Evolutionary conservation across 805 yeast species (phyloP), one percentile per base, ranked within the genome.

Genomic region (Saturnispora gosingensis): DNA sequence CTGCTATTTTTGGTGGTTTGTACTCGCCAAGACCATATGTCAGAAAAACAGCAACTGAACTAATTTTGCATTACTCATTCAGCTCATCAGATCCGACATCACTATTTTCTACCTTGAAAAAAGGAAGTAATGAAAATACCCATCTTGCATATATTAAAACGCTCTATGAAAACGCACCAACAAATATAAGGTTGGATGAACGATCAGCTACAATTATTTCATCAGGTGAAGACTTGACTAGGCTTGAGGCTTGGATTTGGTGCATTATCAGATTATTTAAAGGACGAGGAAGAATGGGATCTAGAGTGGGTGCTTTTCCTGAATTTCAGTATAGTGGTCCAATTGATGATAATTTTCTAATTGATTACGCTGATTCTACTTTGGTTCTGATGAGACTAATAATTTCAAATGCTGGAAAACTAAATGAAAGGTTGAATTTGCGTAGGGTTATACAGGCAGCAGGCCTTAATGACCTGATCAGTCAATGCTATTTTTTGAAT

Each of bases 281-380:
- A 47, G 97, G 97, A 2, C 76, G 90, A 58, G 98, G 98, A 7
- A 84, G 81, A 59, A 75, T 86, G 76, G 96, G 97, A 10, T 87
- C 97, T 0, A 67, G 84, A 60, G 98, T 91, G 8, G 97, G 97
- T 2, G 96, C 97, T 0, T 83, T 88, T 53, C 93, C 84, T 9
- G 97, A 91, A 58, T 75, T 81, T 50, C 82, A 80, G 53, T 65
- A 75, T 6, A 70, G 73, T 2, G 78, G 81, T 0, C 71, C 76
- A 32, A 74, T 74, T 47, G 75, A 80, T 25, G 91, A 86, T 61
- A 75, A 74, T 50, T 78, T 81, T 51, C 68, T 88, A 25, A 68
- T 77, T 54, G 81, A 78, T 50, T 78, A 77, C 58, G 75, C 78
- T 40, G 64, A 76, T 42, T 71, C 79, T 15, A 74, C 81, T 1